A percentile compares a stretch with the other conserved stretches of the same genome.
These are phyloP conservation scores for Porodaedalea pini DNA, from an alignment of 1,284 basidiomycete species.

Conservation along the genomic window DNA sequence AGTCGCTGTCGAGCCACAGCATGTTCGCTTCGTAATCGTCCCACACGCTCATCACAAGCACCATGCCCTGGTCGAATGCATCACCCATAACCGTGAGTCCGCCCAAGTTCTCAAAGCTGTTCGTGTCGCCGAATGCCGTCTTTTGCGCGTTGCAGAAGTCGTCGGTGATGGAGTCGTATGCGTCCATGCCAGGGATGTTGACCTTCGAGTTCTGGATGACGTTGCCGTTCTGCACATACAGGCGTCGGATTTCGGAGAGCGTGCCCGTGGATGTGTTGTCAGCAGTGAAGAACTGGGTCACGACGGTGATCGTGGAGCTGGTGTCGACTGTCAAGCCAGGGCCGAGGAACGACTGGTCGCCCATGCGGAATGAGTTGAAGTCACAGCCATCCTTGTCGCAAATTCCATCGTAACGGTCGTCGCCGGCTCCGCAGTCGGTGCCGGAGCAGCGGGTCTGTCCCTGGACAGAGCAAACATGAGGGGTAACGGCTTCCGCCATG, in stretches of 20 bases:
- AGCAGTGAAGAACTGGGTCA: slow-evolving; percentile 47
- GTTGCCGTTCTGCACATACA: slow-evolving; percentile 50
- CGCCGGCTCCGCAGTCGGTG: slow-evolving; percentile 36
- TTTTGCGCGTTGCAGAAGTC: slow-evolving; percentile 39
- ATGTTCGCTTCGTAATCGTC: slow-evolving; percentile 38
- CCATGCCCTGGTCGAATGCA: slow-evolving; percentile 27
- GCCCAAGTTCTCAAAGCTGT: slow-evolving; percentile 34
- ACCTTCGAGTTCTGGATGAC: slow-evolving; percentile 49
- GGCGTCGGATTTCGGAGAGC: slow-evolving; percentile 48
- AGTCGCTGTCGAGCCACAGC: slow-evolving; percentile 40
- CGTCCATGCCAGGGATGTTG: slow-evolving; percentile 39
- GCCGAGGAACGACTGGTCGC: slow-evolving; percentile 46
- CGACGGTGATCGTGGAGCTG: slow-evolving; percentile 41
- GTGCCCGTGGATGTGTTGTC: slow-evolving; percentile 43
- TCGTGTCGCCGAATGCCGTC: slow-evolving; percentile 36
- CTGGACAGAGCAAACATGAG: slow-evolving; percentile 42
- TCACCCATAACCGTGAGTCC: slow-evolving; percentile 28
- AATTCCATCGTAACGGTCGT: slow-evolving; percentile 39
- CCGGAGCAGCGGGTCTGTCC: slow-evolving; percentile 41
- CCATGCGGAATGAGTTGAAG: slow-evolving; percentile 55
- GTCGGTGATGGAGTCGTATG: slow-evolving; percentile 37
- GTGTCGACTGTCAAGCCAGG: slow-evolving; percentile 45
- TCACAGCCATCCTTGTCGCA: slow-evolving; percentile 55
- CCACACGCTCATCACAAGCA: slow-evolving; percentile 30
- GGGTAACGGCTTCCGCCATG: slow-evolving; percentile 44